Percentiles rank a stretch among this genome's conserved stretches.
Conservation (phyloP, 1,284 basidiomycete genomes). For the Stygiomarasmius scandens region DNA sequence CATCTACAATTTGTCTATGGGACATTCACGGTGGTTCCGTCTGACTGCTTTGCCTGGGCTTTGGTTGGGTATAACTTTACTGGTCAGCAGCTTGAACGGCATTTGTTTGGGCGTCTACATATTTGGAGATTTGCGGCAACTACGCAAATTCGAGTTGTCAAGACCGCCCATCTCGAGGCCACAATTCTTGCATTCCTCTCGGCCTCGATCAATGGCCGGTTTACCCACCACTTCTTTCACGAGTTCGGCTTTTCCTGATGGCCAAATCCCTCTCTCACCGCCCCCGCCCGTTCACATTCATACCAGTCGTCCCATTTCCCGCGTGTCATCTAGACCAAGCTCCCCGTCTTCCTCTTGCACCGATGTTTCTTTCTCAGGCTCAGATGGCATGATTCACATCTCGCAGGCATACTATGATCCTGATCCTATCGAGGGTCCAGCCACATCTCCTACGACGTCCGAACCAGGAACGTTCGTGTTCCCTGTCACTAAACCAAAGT, state of each 20-base stretch:
- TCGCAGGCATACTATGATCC: conserved; percentile 67
- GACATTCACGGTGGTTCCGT: conserved; percentile 55
- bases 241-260: conserved; percentile 17
- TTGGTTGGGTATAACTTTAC: conserved; percentile 67
- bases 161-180: conserved; percentile 63
- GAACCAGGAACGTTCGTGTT: conserved; percentile 23
- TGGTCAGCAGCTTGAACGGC: conserved; percentile 68
- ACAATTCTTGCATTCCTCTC: conserved; percentile 34
- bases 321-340: conserved; percentile 28
- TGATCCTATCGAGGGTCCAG: conserved; percentile 58
- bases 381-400: conserved; percentile 49
- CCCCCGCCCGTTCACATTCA: conserved; percentile 30
- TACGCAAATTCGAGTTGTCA: conserved; percentile 74
- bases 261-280: conserved; percentile 23
- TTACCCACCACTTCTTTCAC: conserved; percentile 17
- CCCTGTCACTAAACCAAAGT: conserved; percentile 28
- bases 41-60: conserved; percentile 66
- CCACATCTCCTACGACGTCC: conserved; percentile 40
- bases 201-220: conserved; percentile 21
- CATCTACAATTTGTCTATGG: conserved; percentile 47
- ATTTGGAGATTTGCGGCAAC: conserved; percentile 79
- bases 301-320: conserved; percentile 23
- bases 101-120: conserved; percentile 75
- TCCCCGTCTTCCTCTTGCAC: conserved; percentile 24
- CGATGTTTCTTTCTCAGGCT: conserved; percentile 18